Evolutionary conservation across 2,329 filamentous ascomycete genomes (phyloP).

Genomic region (Akanthomyces lecanii): DNA sequence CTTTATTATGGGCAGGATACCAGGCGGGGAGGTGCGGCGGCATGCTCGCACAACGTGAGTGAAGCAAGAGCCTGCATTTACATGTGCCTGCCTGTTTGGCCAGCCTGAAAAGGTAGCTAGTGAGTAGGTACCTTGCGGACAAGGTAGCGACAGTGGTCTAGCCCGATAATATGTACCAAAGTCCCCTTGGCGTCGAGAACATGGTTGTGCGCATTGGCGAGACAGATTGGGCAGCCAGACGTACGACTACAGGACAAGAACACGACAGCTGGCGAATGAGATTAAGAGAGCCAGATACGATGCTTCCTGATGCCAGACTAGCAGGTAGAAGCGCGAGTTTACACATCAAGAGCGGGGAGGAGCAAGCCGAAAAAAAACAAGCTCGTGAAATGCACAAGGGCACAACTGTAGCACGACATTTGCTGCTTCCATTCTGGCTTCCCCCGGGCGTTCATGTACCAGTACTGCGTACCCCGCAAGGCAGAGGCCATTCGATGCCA

Average conservation of each 20-base stretch:
- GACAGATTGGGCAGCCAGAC: constrained; percentile 13
- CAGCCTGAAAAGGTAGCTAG: background rate
- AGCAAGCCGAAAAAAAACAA: background rate
- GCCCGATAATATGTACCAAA: no score
- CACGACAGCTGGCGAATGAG: background rate
- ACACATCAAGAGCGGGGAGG: background rate
- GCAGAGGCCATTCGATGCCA: background rate
- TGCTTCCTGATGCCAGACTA: background rate
- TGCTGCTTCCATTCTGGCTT: background rate
- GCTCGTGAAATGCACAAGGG: background rate
- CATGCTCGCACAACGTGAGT: background rate
- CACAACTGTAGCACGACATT: background rate
- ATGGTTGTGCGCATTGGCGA: background rate
- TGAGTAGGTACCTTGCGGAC: background rate
- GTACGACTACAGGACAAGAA: background rate
- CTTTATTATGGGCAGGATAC: background rate
- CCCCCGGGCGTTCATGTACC: no score
- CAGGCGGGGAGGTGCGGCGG: constrained; percentile 6
- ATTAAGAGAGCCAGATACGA: background rate
- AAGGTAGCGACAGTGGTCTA: background rate
- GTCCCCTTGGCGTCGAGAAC: no score
- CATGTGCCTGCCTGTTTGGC: constrained; percentile 9
- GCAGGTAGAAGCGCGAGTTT: background rate
- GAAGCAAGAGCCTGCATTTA: constrained; percentile 11
- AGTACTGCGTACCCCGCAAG: no score